phyloP scores from a whole-genome alignment of 1,284 basidiomycete genomes.

The Leccinum subrobustum region DNA sequence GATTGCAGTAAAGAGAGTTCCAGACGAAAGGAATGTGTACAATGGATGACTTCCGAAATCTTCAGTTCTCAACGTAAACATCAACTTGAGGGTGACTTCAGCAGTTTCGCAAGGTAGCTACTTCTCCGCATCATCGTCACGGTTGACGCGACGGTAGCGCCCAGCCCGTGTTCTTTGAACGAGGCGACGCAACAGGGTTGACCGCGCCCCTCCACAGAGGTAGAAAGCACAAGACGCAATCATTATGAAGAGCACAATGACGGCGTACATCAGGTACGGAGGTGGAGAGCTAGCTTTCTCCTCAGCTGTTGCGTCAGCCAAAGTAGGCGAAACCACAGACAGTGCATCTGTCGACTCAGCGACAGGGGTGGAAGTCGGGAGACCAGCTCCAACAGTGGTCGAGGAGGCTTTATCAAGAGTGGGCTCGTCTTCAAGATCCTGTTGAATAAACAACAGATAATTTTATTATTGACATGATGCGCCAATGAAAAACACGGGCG shows the following conservation, averaged over 20 bases:
- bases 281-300: constrained; percentile 19
- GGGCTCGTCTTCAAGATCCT: constrained; percentile 31
- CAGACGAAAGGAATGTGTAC: neutral
- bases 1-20: neutral
- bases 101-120: neutral
- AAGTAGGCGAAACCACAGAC: constrained; percentile 1
- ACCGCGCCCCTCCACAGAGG: constrained; percentile 52
- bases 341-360: neutral
- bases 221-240: constrained; percentile 52
- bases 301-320: constrained; percentile 16
- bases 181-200: constrained; percentile 40
- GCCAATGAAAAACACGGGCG: constrained; percentile 36
- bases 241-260: constrained; percentile 44
- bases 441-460: constrained; percentile 35
- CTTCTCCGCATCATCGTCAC: constrained; percentile 51
- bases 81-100: neutral
- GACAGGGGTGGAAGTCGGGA: constrained; percentile 3
- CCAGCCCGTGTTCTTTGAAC: constrained; percentile 31
- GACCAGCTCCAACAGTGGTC: constrained; percentile 10
- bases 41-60: neutral
- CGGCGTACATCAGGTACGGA: constrained; percentile 40
- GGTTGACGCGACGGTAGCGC: constrained; percentile 48
- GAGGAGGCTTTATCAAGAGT: constrained; percentile 14
- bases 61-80: neutral
- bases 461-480: constrained; percentile 54